Conservation (phyloP, 2,329 filamentous ascomycete genomes). For the Diaporthe longicolla region DNA sequence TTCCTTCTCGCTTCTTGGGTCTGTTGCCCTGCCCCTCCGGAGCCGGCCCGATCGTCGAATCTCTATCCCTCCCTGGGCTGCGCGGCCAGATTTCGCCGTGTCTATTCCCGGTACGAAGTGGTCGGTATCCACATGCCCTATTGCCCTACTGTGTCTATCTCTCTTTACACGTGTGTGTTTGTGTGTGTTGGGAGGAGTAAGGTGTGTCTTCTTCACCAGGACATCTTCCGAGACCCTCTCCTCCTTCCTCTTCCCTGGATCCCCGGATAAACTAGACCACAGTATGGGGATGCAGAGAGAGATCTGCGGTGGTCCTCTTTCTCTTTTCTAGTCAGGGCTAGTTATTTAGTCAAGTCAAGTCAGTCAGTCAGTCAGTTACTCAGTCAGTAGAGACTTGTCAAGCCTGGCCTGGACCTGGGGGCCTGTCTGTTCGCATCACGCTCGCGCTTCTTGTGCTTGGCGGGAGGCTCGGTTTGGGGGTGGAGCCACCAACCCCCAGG, state of each 20-base stretch:
- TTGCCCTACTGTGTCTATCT: not conserved
- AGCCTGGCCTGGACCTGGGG: not conserved
- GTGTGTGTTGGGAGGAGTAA: not conserved
- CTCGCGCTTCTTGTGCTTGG: not conserved
- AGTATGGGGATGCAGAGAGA: slow-evolving; percentile 2
- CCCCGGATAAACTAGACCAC: slow-evolving; percentile 22
- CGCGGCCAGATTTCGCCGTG: not conserved
- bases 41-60: slow-evolving; percentile 32
- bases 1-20: not conserved
- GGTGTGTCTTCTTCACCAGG: not conserved
- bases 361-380: no score
- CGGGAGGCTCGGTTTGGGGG: slow-evolving; percentile 11
- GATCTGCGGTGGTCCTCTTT: slow-evolving; percentile 3
- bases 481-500: not conserved
- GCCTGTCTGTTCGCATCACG: not conserved
- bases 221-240: slow-evolving; percentile 30
- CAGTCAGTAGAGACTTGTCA: not conserved
- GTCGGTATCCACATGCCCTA: not conserved
- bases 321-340: not conserved
- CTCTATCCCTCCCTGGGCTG: not conserved
- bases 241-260: not conserved
- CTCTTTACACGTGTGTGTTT: not conserved
- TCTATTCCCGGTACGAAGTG: not conserved
- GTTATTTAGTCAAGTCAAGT: not conserved
- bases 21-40: slow-evolving; percentile 10